A percentile compares a stretch with the other conserved stretches of the same genome.
Conservation (phyloP, 352 stramenopile genomes). For the Pythium rhizo-oryzae region DNA sequence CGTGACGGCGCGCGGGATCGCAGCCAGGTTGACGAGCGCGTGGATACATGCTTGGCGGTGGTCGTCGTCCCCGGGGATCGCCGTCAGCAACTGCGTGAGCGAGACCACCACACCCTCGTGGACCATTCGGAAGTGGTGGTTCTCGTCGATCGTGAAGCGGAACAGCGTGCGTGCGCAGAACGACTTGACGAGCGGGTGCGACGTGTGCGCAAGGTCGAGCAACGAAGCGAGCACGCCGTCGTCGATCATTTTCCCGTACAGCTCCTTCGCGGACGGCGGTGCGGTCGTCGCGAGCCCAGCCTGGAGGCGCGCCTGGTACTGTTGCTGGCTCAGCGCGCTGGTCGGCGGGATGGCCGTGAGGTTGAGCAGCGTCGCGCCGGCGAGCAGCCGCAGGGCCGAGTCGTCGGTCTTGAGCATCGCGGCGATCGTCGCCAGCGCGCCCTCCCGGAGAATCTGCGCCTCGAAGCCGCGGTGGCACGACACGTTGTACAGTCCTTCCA, state of each 20-base stretch:
- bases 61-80: slow-evolving; percentile 46
- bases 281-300: slow-evolving; percentile 6
- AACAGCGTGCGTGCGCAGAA: slow-evolving; percentile 71
- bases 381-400: slow-evolving; percentile 58
- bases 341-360: slow-evolving; percentile 38
- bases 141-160: slow-evolving; percentile 74
- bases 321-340: neutral
- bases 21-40: slow-evolving; percentile 74
- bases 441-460: slow-evolving; percentile 68
- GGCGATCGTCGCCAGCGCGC: slow-evolving; percentile 58
- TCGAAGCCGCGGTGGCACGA: slow-evolving; percentile 81
- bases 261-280: slow-evolving; percentile 39
- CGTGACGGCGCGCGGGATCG: slow-evolving; percentile 67
- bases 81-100: slow-evolving; percentile 67
- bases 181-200: slow-evolving; percentile 63
- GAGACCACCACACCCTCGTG: slow-evolving; percentile 71
- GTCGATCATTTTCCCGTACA: slow-evolving; percentile 77
- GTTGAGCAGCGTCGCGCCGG: slow-evolving; percentile 78
- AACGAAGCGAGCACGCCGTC: slow-evolving; percentile 58
- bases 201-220: slow-evolving; percentile 70
- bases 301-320: neutral
- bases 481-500: slow-evolving; percentile 80
- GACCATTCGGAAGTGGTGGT: slow-evolving; percentile 77
- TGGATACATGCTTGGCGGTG: slow-evolving; percentile 64
- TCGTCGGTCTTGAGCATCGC: slow-evolving; percentile 77